Base-by-base conservation (phyloP, 2,329 filamentous ascomycete species). In the Elsinoe australis region DNA sequence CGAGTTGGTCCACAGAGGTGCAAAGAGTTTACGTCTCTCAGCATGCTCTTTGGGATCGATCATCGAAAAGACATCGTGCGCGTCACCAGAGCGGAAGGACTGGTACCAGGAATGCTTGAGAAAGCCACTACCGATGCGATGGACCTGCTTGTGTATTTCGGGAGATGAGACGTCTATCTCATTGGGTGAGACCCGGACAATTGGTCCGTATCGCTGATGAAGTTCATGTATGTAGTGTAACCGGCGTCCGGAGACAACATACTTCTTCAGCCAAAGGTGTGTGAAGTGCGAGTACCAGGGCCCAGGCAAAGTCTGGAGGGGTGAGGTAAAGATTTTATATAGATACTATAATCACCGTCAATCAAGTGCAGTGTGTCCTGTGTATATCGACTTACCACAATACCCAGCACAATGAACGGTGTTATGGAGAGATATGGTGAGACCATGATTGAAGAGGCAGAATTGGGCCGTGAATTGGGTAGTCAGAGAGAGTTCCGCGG, bases 161-260 rank as follows among this genome's bases (percentile, higher is more conserved):
- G 53, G 44, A 48, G 59, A 57, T 18, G 56, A 54, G 34, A 63
- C 55, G n/a, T 58, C 56, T 24, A 63, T 42, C 47, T 63, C 61
- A 9, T 51, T 50, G 1, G 61, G 61, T 17, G 56, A 49, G n/a
- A 63, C 53, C 39, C 68, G 61, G 22, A 71, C 57, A 38, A 70
- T 64, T 5, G 68, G 67, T 7, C 66, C 66, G 51, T 67, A 67
- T 49, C 56, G 52, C 31, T 59, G 50, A 47, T 69, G 66, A 58
- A 68, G 57, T 41, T 56, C 58, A 10, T 57, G 52, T 17, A 68
- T 64, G 54, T 67, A 66, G 48, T 66, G 63, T 48, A 66, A 62
- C 1, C 66, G 61, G 8, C 65, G 61, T 5, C 66, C 66, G 5
- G 56, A 56, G 4, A 67, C 53, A 12, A 67, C 62, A 9, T 64